Evolutionary conservation across 306 rosid species (phyloP).

Genomic region (Fragaria iinumae): DNA sequence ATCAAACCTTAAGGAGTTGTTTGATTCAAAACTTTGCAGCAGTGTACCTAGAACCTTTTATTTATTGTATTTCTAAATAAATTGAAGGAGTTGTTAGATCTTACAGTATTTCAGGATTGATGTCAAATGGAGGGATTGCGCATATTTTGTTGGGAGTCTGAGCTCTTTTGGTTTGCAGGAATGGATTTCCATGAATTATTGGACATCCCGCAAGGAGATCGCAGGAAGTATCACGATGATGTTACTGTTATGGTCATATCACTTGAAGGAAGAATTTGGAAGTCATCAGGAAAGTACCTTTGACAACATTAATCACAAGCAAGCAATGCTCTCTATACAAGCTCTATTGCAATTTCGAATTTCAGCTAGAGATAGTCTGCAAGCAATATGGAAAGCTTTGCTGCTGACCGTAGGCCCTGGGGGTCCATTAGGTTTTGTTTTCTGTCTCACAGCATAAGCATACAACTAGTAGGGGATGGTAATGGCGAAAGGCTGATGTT

Average conservation of each 20-base stretch:
- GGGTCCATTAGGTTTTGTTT: conserved; percentile 43
- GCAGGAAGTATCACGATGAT: conserved; percentile 97
- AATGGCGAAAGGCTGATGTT: conserved; percentile 33
- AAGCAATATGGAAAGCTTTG: conserved; percentile 42
- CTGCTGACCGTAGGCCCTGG: conserved; percentile 57
- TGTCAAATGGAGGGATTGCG: background rate
- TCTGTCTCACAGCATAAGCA: conserved; percentile 33
- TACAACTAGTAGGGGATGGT: conserved; percentile 34
- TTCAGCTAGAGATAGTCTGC: conserved; percentile 25
- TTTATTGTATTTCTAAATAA: background rate
- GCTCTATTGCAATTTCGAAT: conserved; percentile 25
- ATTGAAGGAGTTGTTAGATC: conserved; percentile 6
- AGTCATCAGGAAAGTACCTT: conserved; percentile 90
- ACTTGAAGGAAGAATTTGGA: conserved; percentile 99
- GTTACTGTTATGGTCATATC: conserved; percentile 98
- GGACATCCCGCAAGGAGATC: conserved; percentile 97
- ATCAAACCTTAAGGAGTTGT: background rate
- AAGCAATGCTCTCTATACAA: conserved; percentile 28
- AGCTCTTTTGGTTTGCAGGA: conserved; percentile 51
- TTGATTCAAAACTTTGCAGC: background rate
- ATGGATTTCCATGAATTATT: conserved; percentile 94
- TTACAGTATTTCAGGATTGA: too few relatives aligned
- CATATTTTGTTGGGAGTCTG: background rate
- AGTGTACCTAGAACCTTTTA: background rate
- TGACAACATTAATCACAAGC: conserved; percentile 39